Conservation (phyloP, 2,329 filamentous ascomycete species). For the Pleurostoma richardsiae region DNA sequence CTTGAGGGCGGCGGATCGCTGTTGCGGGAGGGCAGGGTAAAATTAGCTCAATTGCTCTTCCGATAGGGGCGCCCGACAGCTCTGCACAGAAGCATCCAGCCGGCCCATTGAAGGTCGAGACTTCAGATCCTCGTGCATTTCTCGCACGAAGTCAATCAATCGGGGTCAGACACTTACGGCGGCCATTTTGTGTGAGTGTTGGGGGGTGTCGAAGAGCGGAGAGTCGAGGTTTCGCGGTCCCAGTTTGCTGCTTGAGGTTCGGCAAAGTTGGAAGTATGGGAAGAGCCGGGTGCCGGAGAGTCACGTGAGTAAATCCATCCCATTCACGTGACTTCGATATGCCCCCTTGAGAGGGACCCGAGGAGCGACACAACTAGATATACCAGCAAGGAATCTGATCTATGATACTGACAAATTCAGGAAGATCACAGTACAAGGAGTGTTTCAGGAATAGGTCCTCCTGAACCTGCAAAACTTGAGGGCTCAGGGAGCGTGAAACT, state of each 20-base stretch:
- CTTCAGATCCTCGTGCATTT: too few relatives aligned
- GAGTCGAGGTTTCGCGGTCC: constrained; percentile 18
- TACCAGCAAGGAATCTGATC: too few relatives aligned
- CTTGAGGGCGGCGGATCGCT: constrained; percentile 98
- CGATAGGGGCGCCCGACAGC: too few relatives aligned
- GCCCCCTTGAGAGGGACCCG: neutral
- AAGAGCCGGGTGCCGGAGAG: neutral
- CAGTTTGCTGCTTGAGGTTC: constrained; percentile 23
- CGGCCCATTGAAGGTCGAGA: too few relatives aligned
- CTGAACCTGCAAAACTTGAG: too few relatives aligned
- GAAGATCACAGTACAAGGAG: too few relatives aligned
- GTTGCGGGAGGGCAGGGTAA: constrained; percentile 26
- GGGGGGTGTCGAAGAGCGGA: constrained; percentile 37
- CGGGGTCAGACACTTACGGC: constrained; percentile 43
- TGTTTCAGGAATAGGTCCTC: too few relatives aligned
- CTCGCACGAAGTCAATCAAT: constrained; percentile 15
- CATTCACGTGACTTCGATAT: neutral
- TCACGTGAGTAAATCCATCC: constrained; percentile 2
- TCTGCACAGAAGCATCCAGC: too few relatives aligned
- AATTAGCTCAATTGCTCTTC: constrained; percentile 47
- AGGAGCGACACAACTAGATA: too few relatives aligned
- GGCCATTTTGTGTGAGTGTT: constrained; percentile 54
- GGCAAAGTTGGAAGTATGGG: constrained; percentile 3
- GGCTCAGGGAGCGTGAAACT: too few relatives aligned
- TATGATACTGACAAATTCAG: too few relatives aligned